Evolutionary conservation across 2,329 filamentous ascomycete species (phyloP), one percentile per base, ranked within the genome.

Genomic region (Epichloe coenophiala): DNA sequence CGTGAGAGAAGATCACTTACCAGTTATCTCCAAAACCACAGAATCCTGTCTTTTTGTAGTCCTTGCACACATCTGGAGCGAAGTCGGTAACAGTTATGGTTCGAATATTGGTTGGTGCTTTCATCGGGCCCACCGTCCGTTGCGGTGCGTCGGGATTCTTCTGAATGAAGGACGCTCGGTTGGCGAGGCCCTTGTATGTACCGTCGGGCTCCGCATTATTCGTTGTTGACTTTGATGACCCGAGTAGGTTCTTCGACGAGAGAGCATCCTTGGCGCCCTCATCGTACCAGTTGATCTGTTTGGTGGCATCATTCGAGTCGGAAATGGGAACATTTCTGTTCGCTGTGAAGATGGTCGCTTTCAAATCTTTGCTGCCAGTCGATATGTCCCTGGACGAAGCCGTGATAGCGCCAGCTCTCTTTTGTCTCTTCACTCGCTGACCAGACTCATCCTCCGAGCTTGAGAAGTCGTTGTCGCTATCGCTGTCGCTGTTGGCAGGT

Each of bases 11-110:
- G 62, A 8, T 4, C 13, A 54, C 56, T 15, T 47, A 56, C 56
- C 82, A 21, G 70, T 86, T 56, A 11, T 66, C 63, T 0, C 63
- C 62, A 12, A 59, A 67, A 0, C 64, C 65, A 39, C 64, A 68
- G 13, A 56, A 62, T 0, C 84, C 84, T 0, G 83, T 93, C 60
- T 86, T 78, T 58, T 91, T 91, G 67, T 88, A 93, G 63, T 97
- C 93, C 65, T 97, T 97, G 69, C 93, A 98, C 0, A 95, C 86
- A 57, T 97, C 91, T 0, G 91, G 88, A 0, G 86, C 84, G 63
- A 88, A 97, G 63, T 98, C 93, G 35, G 82, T 95, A 6, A 91
- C 78, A 0, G 90, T 97, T 56, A 95, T 84, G 2, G 86, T 95
- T 48, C 93, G 82, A 51, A 98, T 83, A 60, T 97, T 97, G 1